Evolutionary conservation across 108 stramenopile species (phyloP).

Genomic region (Seminavis robusta): DNA sequence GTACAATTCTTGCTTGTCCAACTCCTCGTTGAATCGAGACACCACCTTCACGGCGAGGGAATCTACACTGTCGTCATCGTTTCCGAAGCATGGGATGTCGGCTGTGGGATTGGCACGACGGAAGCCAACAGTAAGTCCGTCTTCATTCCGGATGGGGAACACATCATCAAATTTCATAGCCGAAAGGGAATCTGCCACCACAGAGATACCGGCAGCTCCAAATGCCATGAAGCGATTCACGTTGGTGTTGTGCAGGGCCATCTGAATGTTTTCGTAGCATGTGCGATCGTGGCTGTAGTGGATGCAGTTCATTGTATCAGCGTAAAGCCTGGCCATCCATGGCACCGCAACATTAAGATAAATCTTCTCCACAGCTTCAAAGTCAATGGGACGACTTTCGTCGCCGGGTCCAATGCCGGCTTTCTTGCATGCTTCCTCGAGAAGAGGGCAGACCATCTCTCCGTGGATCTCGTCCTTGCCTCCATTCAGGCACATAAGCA

Average conservation of each 20-base stretch:
- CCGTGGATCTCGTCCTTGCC: conserved; percentile 64
- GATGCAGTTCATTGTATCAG: conserved; percentile 70
- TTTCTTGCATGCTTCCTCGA: conserved; percentile 45
- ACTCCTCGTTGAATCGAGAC: conserved; percentile 40
- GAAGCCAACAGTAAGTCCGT: conserved; percentile 55
- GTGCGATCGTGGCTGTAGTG: conserved; percentile 59
- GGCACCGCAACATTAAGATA: conserved; percentile 63
- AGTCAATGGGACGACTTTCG: conserved; percentile 49
- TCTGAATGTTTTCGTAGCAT: conserved; percentile 57
- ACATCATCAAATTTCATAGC: conserved; percentile 61
- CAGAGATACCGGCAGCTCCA: conserved; percentile 53
- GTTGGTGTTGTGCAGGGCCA: conserved; percentile 62
- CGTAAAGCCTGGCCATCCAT: conserved; percentile 73
- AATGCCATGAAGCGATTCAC: conserved; percentile 74
- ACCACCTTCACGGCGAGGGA: conserved; percentile 39
- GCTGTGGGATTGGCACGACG: conserved; percentile 36
- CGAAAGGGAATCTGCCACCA: conserved; percentile 63
- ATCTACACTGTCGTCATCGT: conserved; percentile 55
- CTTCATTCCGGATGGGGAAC: conserved; percentile 52
- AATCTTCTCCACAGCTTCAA: conserved; percentile 33
- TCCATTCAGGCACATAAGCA: conserved; percentile 60
- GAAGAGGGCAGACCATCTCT: conserved; percentile 35
- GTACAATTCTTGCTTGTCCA: conserved; percentile 55
- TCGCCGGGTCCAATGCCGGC: conserved; percentile 55
- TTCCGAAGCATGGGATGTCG: conserved; percentile 53